Evolutionary conservation across 345 rosid genomes (phyloP), one percentile per base, ranked within the genome.

Genomic region (Populus tremula): DNA sequence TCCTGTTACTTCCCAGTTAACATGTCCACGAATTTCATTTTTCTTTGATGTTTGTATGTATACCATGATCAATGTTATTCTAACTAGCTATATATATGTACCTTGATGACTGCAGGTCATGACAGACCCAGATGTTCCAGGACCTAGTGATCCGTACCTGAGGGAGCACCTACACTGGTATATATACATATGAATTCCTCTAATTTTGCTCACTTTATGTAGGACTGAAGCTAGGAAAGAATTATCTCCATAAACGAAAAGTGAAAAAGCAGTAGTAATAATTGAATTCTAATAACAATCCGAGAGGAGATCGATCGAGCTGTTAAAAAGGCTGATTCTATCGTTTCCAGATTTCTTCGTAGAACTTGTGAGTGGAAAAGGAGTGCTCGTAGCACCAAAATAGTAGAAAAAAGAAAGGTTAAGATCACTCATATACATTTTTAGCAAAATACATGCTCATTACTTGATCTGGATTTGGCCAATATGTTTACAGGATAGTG

Each of bases 61-160:
- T 10, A 41, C 45, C 45, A 41, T 10, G 45, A 41, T 41, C 45
- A 10, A 1, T 56, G 1, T 23, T 56, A 56, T 0, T 56, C 25
- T 56, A 56, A 56, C 36, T 33, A 33, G 36, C 36, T 33, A 33
- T 33, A 33, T 33, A 33, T 33, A 33, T 33, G 0, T 17, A 16
- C 20, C 21, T 27, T 50, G 56, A 35, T 66, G 14, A 20, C 9
- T 79, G 70, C 76, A 95, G 98, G 91, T 95, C n/a, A 93, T 95
- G 99, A 93, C 94, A 25, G 99, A 95, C 84, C 99, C 99, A 54
- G 99, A 95, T 89, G 97, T 89, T 80, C 99, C 99, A 12, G 98
- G 98, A 54, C 99, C 99, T 18, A 95, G 99, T 79, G 99, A 95
- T 80, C 99, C 99, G 45, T 93, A 92, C 80, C 86, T 93, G 74